Evolutionary conservation across 1,284 basidiomycete species (phyloP), one percentile per base, ranked within the genome.

Genomic region (Leccinum fallax): DNA sequence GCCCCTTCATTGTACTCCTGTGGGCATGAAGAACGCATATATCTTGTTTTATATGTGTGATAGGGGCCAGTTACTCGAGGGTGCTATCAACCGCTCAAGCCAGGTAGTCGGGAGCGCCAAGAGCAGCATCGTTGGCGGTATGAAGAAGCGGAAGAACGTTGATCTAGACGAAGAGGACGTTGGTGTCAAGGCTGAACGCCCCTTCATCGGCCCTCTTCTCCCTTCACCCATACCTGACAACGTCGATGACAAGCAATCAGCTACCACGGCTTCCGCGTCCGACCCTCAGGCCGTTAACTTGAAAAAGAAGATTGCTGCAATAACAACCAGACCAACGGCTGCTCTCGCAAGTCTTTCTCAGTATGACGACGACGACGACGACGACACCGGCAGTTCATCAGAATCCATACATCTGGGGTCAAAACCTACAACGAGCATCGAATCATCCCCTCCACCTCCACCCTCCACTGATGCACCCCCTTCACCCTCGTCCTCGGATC

Each of bases 21-120:
- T 87, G 30, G 80, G 81, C 63, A 84, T 89, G 77, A 91, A 88
- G 76, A 94, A 86, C 67, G 97, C 97, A 56, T 99, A 99, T 70
- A 85, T 98, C 61, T 81, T 99, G 57, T 97, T 97, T 78, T 99
- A 99, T 76, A 83, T 95, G 51, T 86, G 88, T 55, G 87, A 90
- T 65, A 90, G 85, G 73, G 90, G 90, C 2, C 86, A 92, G 66
- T 81, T 80, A 10, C 77, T 93, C 49, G 84, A 89, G 65, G 85
- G 85, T 19, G 87, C 84, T 4, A 76, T 92, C 57, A 76, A 76
- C 57, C 67, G 73, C 28, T 65, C 61, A 54, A 72, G 26, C 49
- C 68, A 57, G 54, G 43, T 51, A 34, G 38, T 26, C 5, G 56
- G 61, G 19, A 40, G 55, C 21, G 67, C 71, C 53, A 81, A 78